phyloP scores from a whole-genome alignment of 805 yeast genomes.

The Yamadazyma tumulicola region DNA sequence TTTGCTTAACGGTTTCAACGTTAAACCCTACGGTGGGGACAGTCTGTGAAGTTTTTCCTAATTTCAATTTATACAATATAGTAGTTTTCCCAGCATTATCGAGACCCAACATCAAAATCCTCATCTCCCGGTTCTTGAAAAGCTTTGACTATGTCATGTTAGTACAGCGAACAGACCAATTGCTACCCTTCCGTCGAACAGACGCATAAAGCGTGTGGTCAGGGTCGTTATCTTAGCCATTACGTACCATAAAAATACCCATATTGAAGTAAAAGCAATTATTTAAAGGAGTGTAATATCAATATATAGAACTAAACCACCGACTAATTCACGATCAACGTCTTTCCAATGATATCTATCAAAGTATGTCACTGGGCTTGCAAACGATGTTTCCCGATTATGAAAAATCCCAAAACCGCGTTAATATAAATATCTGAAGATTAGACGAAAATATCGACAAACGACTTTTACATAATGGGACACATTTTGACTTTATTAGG shows the following conservation, averaged over 20 bases:
- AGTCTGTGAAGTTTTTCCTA: constrained; percentile 70
- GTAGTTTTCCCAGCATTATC: constrained; percentile 95
- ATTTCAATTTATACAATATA: constrained; percentile 75
- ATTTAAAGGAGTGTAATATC: too few species aligned
- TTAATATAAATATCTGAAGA: neutral
- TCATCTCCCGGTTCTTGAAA: constrained; percentile 87
- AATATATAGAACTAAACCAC: too few species aligned
- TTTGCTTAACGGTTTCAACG: constrained; percentile 80
- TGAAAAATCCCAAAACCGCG: too few species aligned
- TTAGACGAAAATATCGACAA: neutral
- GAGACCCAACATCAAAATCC: constrained; percentile 88
- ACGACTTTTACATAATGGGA: too few species aligned
- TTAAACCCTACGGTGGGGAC: constrained; percentile 95
- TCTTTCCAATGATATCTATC: too few species aligned
- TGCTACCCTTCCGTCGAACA: too few species aligned
- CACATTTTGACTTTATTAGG: neutral
- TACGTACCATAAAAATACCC: constrained; percentile 14
- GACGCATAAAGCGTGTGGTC: too few species aligned
- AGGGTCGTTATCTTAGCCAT: neutral
- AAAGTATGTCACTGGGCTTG: too few species aligned
- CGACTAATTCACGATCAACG: too few species aligned
- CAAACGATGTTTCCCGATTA: too few species aligned
- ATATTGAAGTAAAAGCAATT: constrained; percentile 7
- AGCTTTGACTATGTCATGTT: constrained; percentile 28
- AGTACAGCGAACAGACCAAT: constrained; percentile 3